These are phyloP conservation scores for Cicer chorassanicum DNA, from an alignment of 306 rosid genomes.

Conservation along the genomic window DNA sequence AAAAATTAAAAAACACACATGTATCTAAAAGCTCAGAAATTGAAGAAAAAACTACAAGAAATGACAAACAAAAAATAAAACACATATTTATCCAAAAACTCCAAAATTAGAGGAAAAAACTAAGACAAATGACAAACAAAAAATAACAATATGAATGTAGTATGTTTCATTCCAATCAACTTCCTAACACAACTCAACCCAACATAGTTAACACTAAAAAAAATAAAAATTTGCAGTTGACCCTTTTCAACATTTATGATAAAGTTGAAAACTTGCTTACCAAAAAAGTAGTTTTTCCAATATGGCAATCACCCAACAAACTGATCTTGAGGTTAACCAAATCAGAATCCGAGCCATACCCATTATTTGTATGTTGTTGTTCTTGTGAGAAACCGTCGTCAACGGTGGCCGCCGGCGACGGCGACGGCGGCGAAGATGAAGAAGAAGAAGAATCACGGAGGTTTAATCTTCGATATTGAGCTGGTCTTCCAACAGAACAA, in stretches of 20 bases:
- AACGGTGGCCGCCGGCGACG: not conserved
- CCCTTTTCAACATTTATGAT: not conserved
- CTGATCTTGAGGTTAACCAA: conserved; percentile 84
- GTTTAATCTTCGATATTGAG: conserved; percentile 59
- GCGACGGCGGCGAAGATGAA: not conserved
- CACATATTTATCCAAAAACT: no score
- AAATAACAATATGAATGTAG: no score
- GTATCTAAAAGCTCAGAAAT: no score
- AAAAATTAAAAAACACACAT: not conserved
- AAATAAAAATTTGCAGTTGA: not conserved
- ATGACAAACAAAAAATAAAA: no score
- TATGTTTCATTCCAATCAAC: no score
- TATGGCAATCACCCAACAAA: conserved; percentile 90
- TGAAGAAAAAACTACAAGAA: no score
- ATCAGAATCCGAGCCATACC: conserved; percentile 72
- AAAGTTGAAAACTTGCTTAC: conserved; percentile 49
- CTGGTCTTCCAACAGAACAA: conserved; percentile 62
- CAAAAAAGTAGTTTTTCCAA: conserved; percentile 92
- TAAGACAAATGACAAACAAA: no score
- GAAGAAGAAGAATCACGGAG: conserved; percentile 34
- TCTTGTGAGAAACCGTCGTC: not conserved
- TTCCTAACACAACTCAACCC: not conserved
- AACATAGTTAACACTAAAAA: not conserved
- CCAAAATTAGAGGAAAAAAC: no score
- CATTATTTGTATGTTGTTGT: not conserved